Percentiles rank a stretch among this genome's conserved stretches.
Conservation (phyloP, 2,329 filamentous ascomycete species). For the Huntiella savannae region DNA sequence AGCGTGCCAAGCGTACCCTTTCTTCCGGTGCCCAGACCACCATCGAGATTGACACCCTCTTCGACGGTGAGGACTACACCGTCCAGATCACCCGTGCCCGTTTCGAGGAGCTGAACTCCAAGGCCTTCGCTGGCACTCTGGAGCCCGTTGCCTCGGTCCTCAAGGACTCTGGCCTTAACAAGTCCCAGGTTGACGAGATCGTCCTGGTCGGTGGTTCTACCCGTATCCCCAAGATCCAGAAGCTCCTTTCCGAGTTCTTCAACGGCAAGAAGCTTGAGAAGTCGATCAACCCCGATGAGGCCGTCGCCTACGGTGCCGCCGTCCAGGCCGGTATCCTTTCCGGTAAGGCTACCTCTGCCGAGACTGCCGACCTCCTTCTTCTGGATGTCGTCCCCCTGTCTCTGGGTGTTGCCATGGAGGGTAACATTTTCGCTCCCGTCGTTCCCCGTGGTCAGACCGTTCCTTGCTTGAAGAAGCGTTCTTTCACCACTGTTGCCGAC, state of each 20-base stretch:
- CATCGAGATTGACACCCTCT: conserved; percentile 96
- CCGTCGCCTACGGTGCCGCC: conserved; percentile 94
- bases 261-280: conserved; percentile 99
- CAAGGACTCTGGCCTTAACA: conserved; percentile 76
- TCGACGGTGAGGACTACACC: conserved; percentile 95
- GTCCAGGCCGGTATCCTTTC: conserved; percentile 98
- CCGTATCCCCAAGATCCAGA: conserved; percentile 97
- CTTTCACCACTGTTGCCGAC: conserved; percentile 73
- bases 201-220: conserved; percentile 97
- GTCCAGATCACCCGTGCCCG: conserved; percentile 92
- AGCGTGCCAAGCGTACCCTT: conserved; percentile 97
- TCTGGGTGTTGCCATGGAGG: conserved; percentile 98
- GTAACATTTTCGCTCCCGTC: conserved; percentile 94
- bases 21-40: conserved; percentile 95
- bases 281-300: conserved; percentile 99
- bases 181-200: conserved; percentile 90
- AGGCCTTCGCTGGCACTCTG: conserved; percentile 82
- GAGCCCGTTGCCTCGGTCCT: conserved; percentile 93
- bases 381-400: conserved; percentile 93
- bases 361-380: conserved; percentile 84
- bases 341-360: conserved; percentile 88
- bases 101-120: conserved; percentile 96
- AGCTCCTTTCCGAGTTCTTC: conserved; percentile 97
- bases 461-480: conserved; percentile 65
- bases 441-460: conserved; percentile 63